phyloP scores from a whole-genome alignment of 805 yeast genomes.

The Saturnispora dispora region DNA sequence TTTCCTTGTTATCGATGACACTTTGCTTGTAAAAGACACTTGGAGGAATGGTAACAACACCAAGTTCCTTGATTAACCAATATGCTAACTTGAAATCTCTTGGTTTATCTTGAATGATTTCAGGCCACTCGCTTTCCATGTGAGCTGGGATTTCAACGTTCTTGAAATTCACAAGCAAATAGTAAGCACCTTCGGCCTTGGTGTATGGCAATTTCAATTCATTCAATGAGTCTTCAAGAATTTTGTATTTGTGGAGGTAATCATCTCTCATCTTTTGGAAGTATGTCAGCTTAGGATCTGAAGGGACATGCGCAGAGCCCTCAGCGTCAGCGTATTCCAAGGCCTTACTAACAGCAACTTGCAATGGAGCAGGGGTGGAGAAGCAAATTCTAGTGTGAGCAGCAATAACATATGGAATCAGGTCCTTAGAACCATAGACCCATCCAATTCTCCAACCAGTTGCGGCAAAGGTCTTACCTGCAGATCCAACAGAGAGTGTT shows the following conservation, averaged over 20 bases:
- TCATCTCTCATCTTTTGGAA: conserved; percentile 59
- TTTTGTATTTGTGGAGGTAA: conserved; percentile 63
- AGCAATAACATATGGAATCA: conserved; percentile 69
- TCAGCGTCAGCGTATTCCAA: conserved; percentile 50
- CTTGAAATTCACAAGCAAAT: conserved; percentile 77
- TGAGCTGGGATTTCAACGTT: conserved; percentile 71
- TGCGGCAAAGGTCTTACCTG: conserved; percentile 97
- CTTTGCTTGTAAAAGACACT: conserved; percentile 78
- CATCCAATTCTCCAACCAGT: conserved; percentile 99
- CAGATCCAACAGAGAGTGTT: conserved; percentile 90
- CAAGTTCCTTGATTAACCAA: conserved; percentile 88
- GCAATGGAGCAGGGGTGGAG: conserved; percentile 83
- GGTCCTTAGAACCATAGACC: conserved; percentile 79
- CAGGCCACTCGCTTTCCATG: conserved; percentile 44
- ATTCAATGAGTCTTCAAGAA: conserved; percentile 71
- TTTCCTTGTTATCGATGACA: conserved; percentile 46
- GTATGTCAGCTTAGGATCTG: conserved; percentile 34
- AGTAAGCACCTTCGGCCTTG: conserved; percentile 87
- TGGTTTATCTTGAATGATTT: conserved; percentile 56
- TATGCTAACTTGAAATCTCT: conserved; percentile 83
- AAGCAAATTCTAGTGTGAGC: conserved; percentile 96
- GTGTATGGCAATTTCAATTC: conserved; percentile 87
- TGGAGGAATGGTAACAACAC: conserved; percentile 95
- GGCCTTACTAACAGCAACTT: conserved; percentile 83
- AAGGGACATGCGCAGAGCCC: conserved; percentile 6